Conservation (phyloP, 495 filamentous ascomycete genomes). For the Clavariopsis aquatica region DNA sequence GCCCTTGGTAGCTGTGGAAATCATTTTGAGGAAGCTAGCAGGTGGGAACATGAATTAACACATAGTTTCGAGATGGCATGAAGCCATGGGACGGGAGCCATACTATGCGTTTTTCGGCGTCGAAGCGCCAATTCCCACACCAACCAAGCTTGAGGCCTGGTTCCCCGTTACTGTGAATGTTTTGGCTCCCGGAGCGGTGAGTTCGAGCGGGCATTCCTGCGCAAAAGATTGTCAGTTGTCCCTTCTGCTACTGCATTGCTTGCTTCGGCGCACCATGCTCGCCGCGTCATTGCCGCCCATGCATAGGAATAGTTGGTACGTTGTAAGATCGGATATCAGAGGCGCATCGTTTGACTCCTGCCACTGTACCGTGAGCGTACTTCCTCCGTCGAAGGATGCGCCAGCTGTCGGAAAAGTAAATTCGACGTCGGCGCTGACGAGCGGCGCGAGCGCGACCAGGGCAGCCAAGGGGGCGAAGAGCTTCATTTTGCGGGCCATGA, state of each 20-base stretch:
- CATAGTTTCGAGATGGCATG: background rate
- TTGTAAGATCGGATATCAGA: constrained; percentile 52
- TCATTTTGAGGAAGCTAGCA: constrained; percentile 65
- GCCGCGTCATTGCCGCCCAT: constrained; percentile 60
- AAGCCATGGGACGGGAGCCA: constrained; percentile 23
- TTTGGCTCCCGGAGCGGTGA: background rate
- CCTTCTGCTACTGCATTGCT: background rate
- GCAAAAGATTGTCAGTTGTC: background rate
- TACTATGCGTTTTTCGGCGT: constrained; percentile 63
- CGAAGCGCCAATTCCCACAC: constrained; percentile 50
- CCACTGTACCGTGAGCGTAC: constrained; percentile 59
- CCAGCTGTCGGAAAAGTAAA: constrained; percentile 57
- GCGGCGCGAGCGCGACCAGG: constrained; percentile 48
- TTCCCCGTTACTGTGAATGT: constrained; percentile 54
- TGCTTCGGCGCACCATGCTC: constrained; percentile 44
- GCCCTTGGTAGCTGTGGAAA: constrained; percentile 54
- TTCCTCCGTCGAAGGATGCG: constrained; percentile 50
- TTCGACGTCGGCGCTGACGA: constrained; percentile 57
- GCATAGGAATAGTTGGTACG: constrained; percentile 64
- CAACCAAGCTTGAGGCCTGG: constrained; percentile 54
- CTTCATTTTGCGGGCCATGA: constrained; percentile 36
- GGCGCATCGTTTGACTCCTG: constrained; percentile 57
- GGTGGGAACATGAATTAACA: background rate
- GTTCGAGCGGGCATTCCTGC: background rate
- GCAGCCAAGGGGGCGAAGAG: constrained; percentile 43